These are phyloP conservation scores for Wallemia ichthyophaga DNA, from an alignment of 1,284 basidiomycete species.

Conservation along the genomic window DNA sequence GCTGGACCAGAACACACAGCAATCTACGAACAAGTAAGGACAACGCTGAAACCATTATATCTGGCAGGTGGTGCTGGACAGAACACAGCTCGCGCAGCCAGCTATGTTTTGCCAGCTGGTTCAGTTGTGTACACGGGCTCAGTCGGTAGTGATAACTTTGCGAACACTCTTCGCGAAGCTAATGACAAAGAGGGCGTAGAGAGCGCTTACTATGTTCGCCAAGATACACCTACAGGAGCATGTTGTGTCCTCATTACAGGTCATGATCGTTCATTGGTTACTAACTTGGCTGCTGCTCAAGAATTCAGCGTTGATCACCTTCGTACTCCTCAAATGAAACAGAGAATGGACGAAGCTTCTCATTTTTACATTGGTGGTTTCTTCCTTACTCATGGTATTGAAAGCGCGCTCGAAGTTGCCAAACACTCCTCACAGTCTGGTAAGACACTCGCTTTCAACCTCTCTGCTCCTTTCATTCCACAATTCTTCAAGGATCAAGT, in stretches of 20 bases:
- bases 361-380: constrained; percentile 88
- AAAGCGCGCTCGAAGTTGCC: constrained; percentile 41
- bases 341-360: constrained; percentile 47
- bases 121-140: constrained; percentile 86
- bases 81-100: constrained; percentile 81
- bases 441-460: constrained; percentile 74
- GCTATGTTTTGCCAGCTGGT: constrained; percentile 67
- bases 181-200: constrained; percentile 78
- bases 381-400: constrained; percentile 80
- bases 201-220: constrained; percentile 63
- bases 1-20: constrained; percentile 62
- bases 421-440: constrained; percentile 44
- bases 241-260: constrained; percentile 89
- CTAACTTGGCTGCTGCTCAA: constrained; percentile 67
- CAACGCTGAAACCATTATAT: constrained; percentile 24
- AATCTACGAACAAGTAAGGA: constrained; percentile 26
- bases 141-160: constrained; percentile 74
- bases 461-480: constrained; percentile 90
- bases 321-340: constrained; percentile 39
- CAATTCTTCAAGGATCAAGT: constrained; percentile 73
- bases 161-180: constrained; percentile 62
- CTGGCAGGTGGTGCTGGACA: constrained; percentile 93
- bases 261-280: constrained; percentile 74
- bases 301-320: constrained; percentile 59
- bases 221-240: constrained; percentile 70